These are phyloP conservation scores for Powellomyces hirtus DNA, from an alignment of 192 early-diverging fungal genomes.

Conservation along the genomic window DNA sequence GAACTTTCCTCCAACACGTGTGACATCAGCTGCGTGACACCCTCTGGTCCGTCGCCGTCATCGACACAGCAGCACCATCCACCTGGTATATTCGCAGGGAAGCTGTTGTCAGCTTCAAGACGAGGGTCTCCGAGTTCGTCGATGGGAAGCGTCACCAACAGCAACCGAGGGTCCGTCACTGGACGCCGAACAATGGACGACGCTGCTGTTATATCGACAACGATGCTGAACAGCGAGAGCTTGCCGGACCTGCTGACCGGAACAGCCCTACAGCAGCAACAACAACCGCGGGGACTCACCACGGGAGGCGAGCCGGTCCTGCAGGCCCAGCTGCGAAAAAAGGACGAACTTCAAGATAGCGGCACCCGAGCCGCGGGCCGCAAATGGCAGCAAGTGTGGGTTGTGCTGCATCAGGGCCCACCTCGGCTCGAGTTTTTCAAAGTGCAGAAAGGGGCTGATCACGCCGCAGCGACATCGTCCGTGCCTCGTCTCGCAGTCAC, in stretches of 20 bases:
- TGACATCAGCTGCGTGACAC: background rate
- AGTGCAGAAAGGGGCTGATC: too few relatives aligned
- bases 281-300: too few relatives aligned
- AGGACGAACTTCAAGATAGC: conserved; percentile 28
- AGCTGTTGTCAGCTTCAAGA: too few relatives aligned
- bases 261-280: background rate
- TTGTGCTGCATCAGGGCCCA: conserved; percentile 3
- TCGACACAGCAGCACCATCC: too few relatives aligned
- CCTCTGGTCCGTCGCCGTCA: too few relatives aligned
- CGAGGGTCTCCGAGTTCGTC: too few relatives aligned
- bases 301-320: background rate
- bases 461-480: too few relatives aligned
- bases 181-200: too few relatives aligned
- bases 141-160: too few relatives aligned
- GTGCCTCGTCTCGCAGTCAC: too few relatives aligned
- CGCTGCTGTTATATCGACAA: background rate
- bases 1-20: background rate
- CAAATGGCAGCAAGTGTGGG: conserved; percentile 24
- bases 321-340: conserved; percentile 27
- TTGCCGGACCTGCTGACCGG: background rate
- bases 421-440: conserved; percentile 10
- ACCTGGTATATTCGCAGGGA: too few relatives aligned
- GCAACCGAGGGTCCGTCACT: too few relatives aligned
- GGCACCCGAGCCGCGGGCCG: conserved; percentile 20
- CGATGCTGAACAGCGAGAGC: background rate